Percentiles rank a stretch among this genome's conserved stretches.
Conservation (phyloP, 176 grass and related monocot species). For the Urochloa ruziziensis region DNA sequence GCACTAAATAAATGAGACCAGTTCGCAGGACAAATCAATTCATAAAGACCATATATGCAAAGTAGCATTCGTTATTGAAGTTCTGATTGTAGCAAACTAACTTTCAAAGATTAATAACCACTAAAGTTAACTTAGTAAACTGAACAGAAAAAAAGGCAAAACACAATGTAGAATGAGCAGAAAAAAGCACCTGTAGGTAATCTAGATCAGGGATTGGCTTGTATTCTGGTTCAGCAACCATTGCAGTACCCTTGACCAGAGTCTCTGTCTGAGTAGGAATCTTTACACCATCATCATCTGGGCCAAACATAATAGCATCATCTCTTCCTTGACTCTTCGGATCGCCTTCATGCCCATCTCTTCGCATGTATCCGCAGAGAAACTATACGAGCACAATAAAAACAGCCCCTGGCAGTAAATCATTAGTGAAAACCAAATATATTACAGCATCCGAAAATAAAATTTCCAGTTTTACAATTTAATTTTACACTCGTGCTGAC, state of each 20-base stretch:
- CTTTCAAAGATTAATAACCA: slow-evolving; percentile 6
- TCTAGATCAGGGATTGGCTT: slow-evolving; percentile 85
- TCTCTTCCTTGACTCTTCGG: slow-evolving; percentile 39
- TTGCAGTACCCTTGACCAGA: slow-evolving; percentile 60
- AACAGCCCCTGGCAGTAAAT: slow-evolving; percentile 96
- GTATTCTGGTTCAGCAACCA: slow-evolving; percentile 64
- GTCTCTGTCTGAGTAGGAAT: slow-evolving; percentile 74
- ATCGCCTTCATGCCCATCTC: slow-evolving; percentile 37
- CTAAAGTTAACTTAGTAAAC: neutral
- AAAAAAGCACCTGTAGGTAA: slow-evolving; percentile 81
- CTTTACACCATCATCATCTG: slow-evolving; percentile 58
- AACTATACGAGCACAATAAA: slow-evolving; percentile 92
- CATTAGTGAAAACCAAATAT: slow-evolving; percentile 94
- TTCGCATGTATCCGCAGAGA: slow-evolving; percentile 58
- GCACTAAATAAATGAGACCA: slow-evolving; percentile 12
- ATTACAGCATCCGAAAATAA: slow-evolving; percentile 30
- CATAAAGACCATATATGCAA: neutral
- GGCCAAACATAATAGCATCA: slow-evolving; percentile 40
- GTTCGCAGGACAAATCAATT: slow-evolving; percentile 15
- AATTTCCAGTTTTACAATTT: neutral
- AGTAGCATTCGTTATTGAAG: neutral
- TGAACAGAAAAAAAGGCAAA: neutral
- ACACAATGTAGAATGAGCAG: neutral
- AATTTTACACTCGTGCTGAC: neutral
- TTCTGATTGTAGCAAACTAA: neutral